Evolutionary conservation across 305 asterid genomes (phyloP).

Genomic region (Solanum hybrid): DNA sequence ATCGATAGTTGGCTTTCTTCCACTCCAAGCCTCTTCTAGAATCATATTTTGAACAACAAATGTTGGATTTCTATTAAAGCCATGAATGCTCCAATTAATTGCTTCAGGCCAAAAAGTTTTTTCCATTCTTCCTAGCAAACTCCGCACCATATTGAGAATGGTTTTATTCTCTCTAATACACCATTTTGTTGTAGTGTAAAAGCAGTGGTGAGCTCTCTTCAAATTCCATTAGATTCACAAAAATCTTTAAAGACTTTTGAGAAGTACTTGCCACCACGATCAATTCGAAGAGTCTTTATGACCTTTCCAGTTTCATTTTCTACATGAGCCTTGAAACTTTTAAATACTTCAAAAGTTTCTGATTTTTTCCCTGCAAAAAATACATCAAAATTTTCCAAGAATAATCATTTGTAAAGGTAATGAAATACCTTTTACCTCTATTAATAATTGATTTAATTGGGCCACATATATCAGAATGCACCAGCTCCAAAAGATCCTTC

Average conservation of each 20-base stretch:
- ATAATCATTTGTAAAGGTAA: neutral
- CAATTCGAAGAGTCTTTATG: neutral
- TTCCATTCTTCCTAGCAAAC: neutral
- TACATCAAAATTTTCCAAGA: neutral
- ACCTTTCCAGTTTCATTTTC: neutral
- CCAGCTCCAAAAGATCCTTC: neutral
- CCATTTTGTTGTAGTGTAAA: neutral
- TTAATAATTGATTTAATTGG: neutral
- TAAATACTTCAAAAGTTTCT: neutral
- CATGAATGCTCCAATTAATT: neutral
- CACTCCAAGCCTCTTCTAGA: neutral
- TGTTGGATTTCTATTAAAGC: neutral
- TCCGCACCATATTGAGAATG: neutral
- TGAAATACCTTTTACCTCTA: neutral
- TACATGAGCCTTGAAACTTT: neutral
- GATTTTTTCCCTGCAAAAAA: neutral
- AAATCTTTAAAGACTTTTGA: neutral
- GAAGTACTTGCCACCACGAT: neutral
- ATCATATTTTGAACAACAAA: neutral
- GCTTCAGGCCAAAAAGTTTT: neutral
- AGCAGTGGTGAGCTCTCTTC: neutral
- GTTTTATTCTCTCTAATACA: neutral
- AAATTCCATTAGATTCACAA: neutral
- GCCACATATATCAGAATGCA: neutral
- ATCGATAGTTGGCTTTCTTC: neutral